Evolutionary conservation across 441 rosid genomes (phyloP), one percentile per base, ranked within the genome.

Genomic region (Hura crepitans): DNA sequence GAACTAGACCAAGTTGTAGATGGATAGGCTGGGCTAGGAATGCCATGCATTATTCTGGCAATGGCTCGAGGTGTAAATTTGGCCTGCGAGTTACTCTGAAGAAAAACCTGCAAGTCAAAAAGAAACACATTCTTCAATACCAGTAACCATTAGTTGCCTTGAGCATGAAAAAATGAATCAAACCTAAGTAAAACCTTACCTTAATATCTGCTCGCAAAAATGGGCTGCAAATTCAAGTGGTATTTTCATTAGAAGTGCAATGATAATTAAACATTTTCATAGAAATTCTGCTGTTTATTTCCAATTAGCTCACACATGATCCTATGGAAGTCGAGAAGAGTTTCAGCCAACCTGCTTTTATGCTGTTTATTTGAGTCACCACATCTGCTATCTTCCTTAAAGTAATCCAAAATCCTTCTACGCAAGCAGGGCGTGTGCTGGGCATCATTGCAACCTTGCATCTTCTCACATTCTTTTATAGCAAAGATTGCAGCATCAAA

Each of bases 131-230:
- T 51, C 23, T 66, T 47, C 46, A 81, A 30, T 35, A 66, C 63
- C 43, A 66, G 47, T 42, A 37, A 66, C 53, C n/a, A 65, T 61
- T 56, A 63, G 62, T 63, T 35, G 28, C 66, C 28, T 67, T 17
- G 61, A 71, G 43, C 59, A 37, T 31, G 57, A 63, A 75, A 63
- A 75, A 42, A 42, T 35, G 49, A 67, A 49, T 65, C 65, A 57
- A 69, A 14, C 53, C 62, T 23, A 68, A 69, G 69, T 49, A 65
- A 62, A 81, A 22, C 53, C 81, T 80, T 49, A 90, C 98, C 97
- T 94, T 91, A 78, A 94, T 86, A 78, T 94, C 97, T 75, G 97
- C 97, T 83, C 89, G 86, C 82, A 94, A 78, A 75, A 91, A 94
- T 49, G 89, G 84, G 82, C 98, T 94, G 96, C 87, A 84, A 73